phyloP scores from a whole-genome alignment of 441 rosid genomes.

The Croton laevigatus region DNA sequence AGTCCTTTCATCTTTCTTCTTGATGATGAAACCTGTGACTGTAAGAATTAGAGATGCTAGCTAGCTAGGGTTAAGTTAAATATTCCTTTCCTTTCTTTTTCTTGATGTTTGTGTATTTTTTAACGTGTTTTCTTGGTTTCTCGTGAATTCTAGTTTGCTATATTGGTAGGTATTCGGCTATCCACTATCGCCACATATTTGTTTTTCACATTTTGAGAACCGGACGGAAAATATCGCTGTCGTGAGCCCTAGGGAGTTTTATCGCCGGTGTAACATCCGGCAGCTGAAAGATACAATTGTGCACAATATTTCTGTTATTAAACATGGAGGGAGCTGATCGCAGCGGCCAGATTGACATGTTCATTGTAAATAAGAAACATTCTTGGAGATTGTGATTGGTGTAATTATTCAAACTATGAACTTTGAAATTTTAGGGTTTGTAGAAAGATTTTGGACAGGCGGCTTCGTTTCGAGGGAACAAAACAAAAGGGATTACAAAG shows the following conservation, averaged over 20 bases:
- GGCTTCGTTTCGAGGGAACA: not conserved
- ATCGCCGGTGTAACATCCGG: not conserved
- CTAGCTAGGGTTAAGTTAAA: slow-evolving; percentile 17
- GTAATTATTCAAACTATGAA: not conserved
- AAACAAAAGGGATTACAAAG: not conserved
- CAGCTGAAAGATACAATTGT: not conserved
- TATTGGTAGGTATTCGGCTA: slow-evolving; percentile 2
- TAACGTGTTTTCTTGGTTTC: slow-evolving; percentile 12
- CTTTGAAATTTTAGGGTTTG: slow-evolving; percentile 11
- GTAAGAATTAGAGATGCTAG: slow-evolving; percentile 16
- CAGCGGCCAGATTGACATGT: not conserved
- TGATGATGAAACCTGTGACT: slow-evolving; percentile 5
- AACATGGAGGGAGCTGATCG: too few relatives aligned
- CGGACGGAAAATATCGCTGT: slow-evolving; percentile 7
- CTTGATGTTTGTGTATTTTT: slow-evolving; percentile 18
- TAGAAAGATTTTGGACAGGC: not conserved
- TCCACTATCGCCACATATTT: not conserved
- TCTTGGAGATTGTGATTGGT: not conserved
- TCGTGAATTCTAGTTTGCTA: slow-evolving; percentile 2
- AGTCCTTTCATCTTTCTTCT: not conserved
- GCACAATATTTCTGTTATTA: not conserved
- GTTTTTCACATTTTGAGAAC: slow-evolving; percentile 10
- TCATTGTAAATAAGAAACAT: too few relatives aligned
- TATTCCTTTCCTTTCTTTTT: slow-evolving; percentile 13
- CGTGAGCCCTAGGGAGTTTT: not conserved